Percentiles rank a stretch among this genome's conserved stretches.
phyloP scores from a whole-genome alignment of 768 basidiomycete genomes.

The Psilocybe cubensis region DNA sequence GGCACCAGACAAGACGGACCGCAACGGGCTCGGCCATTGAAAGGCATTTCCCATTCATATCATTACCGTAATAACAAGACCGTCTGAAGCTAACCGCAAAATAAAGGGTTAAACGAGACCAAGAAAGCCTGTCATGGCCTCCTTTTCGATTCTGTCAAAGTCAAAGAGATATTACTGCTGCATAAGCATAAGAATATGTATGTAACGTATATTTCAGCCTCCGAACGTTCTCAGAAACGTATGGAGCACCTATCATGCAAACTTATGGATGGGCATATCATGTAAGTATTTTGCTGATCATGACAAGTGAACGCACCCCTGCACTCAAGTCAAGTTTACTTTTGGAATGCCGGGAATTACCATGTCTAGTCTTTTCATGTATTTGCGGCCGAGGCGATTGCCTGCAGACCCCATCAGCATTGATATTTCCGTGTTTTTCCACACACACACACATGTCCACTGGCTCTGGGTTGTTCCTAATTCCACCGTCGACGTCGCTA shows the following conservation, averaged over 20 bases:
- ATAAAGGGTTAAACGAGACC: neutral
- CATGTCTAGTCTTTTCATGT: neutral
- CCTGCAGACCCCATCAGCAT: neutral
- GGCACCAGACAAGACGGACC: too few relatives aligned
- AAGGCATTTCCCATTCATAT: neutral
- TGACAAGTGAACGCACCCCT: neutral
- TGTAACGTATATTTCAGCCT: neutral
- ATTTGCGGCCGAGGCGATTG: neutral
- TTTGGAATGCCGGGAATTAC: conserved; percentile 1
- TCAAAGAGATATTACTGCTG: neutral
- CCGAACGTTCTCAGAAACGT: neutral
- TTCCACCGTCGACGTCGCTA: neutral
- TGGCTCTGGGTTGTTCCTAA: neutral
- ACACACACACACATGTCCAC: neutral
- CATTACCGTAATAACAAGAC: neutral
- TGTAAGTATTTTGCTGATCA: neutral
- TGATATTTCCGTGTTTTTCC: neutral
- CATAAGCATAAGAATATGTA: too few relatives aligned
- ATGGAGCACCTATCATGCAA: neutral
- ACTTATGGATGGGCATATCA: neutral
- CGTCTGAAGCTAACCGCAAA: neutral
- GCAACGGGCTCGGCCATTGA: too few relatives aligned
- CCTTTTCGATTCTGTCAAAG: neutral
- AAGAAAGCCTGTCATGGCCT: neutral
- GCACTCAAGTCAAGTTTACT: neutral